phyloP scores from a whole-genome alignment of 1,284 basidiomycete species.

The Irpex sp. region DNA sequence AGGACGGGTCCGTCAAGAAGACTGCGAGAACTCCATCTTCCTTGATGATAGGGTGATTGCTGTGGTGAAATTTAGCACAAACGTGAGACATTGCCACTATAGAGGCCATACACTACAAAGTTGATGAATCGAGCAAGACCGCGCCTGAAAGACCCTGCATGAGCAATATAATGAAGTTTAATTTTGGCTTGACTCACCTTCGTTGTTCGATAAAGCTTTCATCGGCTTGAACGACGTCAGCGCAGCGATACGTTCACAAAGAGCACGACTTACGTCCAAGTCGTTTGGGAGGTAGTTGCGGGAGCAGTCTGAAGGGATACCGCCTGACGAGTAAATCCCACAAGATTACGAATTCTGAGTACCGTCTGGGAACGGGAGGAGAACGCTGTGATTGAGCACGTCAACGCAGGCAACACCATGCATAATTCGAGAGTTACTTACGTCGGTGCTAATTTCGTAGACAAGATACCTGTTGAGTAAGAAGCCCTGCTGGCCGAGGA shows the following conservation, averaged over 20 bases:
- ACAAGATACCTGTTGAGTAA: constrained; percentile 80
- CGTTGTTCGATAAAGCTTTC: constrained; percentile 87
- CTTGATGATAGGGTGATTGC: constrained; percentile 88
- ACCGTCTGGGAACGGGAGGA: constrained; percentile 66
- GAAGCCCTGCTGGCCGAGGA: constrained; percentile 85
- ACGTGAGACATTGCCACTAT: neutral
- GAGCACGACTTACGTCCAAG: constrained; percentile 66
- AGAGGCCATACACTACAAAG: constrained; percentile 61
- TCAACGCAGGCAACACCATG: neutral
- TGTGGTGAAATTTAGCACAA: constrained; percentile 26
- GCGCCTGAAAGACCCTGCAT: constrained; percentile 41
- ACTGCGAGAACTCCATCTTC: constrained; percentile 79
- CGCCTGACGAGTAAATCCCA: constrained; percentile 77
- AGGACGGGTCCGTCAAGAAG: constrained; percentile 79
- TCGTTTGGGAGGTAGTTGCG: constrained; percentile 87
- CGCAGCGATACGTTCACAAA: neutral
- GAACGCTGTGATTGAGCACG: constrained; percentile 43
- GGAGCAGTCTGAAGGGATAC: constrained; percentile 91
- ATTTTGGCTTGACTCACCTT: constrained; percentile 39
- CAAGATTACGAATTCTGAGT: constrained; percentile 89
- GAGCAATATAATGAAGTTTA: neutral
- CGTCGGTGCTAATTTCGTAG: constrained; percentile 79
- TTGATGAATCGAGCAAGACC: constrained; percentile 82
- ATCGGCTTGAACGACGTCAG: constrained; percentile 52
- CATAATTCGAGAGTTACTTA: constrained; percentile 34